phyloP scores from a whole-genome alignment of 208 protist species.

The Porcisia deanei region DNA sequence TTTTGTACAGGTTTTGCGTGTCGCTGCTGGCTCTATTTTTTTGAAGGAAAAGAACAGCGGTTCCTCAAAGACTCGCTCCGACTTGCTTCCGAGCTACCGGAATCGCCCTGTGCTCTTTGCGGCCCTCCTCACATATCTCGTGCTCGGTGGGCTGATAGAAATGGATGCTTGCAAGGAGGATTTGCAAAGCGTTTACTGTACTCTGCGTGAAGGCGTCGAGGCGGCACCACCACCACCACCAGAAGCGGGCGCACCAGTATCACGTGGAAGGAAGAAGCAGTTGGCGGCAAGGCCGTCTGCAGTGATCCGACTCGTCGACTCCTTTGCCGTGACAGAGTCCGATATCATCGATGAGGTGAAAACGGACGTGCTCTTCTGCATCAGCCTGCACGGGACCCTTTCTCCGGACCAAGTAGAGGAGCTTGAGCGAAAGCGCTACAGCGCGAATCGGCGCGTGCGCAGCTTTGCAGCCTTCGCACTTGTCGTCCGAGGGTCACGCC shows the following conservation, averaged over 20 bases:
- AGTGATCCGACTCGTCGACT: conserved; percentile 13
- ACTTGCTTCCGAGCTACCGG: conserved; percentile 21
- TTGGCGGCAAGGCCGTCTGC: conserved; percentile 18
- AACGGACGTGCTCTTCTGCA: conserved; percentile 68
- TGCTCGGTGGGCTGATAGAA: conserved; percentile 34
- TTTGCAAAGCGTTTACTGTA: conserved; percentile 33
- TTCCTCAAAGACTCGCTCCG: conserved; percentile 23
- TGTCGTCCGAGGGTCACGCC: conserved; percentile 12
- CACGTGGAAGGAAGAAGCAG: conserved; percentile 22
- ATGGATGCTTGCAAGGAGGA: conserved; percentile 30
- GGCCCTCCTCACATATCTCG: conserved; percentile 41
- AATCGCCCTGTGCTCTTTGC: conserved; percentile 31
- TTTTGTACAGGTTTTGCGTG: conserved; percentile 71
- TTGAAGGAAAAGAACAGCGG: conserved; percentile 22
- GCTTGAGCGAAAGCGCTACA: conserved; percentile 14
- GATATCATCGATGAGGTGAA: conserved; percentile 67
- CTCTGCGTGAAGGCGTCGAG: conserved; percentile 18
- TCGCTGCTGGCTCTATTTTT: conserved; percentile 26
- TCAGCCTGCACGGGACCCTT: conserved; percentile 48
- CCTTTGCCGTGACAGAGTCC: conserved; percentile 33
- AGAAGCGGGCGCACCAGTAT: neutral
- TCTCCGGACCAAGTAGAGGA: conserved; percentile 26
- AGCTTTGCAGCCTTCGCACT: conserved; percentile 48
- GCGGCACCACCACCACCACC: conserved; percentile 10
- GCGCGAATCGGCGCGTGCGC: conserved; percentile 42